phyloP scores from a whole-genome alignment of 441 rosid genomes.

The Daphne laureola region DNA sequence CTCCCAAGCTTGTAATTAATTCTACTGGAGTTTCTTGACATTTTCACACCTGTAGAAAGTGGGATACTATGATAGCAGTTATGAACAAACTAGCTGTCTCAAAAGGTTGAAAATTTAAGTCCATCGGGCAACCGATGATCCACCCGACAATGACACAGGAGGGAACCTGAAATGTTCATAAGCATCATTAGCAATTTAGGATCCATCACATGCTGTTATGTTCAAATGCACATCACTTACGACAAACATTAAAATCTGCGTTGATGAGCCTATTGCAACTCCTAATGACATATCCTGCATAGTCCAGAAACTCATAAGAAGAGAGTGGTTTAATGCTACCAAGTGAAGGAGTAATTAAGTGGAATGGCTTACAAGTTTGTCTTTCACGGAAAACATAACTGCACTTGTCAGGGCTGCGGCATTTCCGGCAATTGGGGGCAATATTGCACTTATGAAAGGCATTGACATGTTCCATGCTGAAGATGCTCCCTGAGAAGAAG shows the following conservation, averaged over 20 bases:
- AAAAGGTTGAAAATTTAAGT: conserved; percentile 80
- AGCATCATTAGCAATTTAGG: no score
- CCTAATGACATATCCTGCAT: conserved; percentile 71
- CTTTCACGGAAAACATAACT: conserved; percentile 83
- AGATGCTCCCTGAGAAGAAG: conserved; percentile 57
- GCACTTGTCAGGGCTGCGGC: conserved; percentile 91
- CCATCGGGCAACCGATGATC: conserved; percentile 29
- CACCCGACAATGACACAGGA: conserved; percentile 82
- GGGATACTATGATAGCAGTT: conserved; percentile 76
- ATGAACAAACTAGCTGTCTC: conserved; percentile 81
- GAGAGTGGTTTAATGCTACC: background rate
- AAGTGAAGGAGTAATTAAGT: background rate
- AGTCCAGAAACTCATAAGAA: conserved; percentile 6
- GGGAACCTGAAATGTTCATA: conserved; percentile 51
- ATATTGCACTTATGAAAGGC: conserved; percentile 62
- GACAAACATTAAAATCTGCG: conserved; percentile 78
- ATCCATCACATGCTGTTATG: no score
- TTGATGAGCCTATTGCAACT: conserved; percentile 88
- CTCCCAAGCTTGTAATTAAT: no score
- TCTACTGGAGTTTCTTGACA: background rate
- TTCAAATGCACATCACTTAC: conserved; percentile 26
- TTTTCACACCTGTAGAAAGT: conserved; percentile 65
- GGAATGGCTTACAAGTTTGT: conserved; percentile 57
- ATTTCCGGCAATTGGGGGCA: conserved; percentile 79
- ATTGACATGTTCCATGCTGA: conserved; percentile 55